phyloP scores from a whole-genome alignment of 495 filamentous ascomycete genomes.

The Lasiosphaeris hirsuta region DNA sequence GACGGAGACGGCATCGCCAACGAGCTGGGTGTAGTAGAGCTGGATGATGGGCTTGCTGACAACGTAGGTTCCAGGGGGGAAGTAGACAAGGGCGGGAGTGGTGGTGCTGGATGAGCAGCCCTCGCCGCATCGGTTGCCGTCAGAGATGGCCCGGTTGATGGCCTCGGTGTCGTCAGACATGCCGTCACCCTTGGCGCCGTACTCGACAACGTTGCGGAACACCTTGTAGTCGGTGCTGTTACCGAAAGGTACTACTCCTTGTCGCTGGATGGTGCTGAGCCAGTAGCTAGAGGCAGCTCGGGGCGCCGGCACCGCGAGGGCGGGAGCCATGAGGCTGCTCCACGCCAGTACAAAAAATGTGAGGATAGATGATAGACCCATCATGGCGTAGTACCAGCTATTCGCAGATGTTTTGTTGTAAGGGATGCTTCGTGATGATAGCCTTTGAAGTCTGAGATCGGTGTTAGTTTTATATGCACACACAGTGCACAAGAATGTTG shows the following conservation, averaged over 20 bases:
- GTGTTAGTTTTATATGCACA: not conserved
- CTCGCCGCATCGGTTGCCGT: slow-evolving; percentile 71
- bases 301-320: slow-evolving; percentile 29
- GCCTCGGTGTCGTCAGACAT: slow-evolving; percentile 79
- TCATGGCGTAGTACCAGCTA: slow-evolving; percentile 44
- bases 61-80: slow-evolving; percentile 73
- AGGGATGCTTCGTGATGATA: slow-evolving; percentile 13
- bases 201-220: slow-evolving; percentile 86
- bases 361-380: slow-evolving; percentile 40
- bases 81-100: slow-evolving; percentile 73
- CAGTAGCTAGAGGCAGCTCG: slow-evolving; percentile 57
- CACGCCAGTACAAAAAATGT: slow-evolving; percentile 34
- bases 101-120: slow-evolving; percentile 80
- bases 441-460: slow-evolving; percentile 10
- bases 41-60: slow-evolving; percentile 66
- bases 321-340: slow-evolving; percentile 33
- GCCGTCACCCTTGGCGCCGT: slow-evolving; percentile 60
- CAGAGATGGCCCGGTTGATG: slow-evolving; percentile 81
- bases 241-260: slow-evolving; percentile 66
- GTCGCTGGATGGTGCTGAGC: slow-evolving; percentile 67
- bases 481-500: too few species aligned
- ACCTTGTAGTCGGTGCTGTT: slow-evolving; percentile 58
- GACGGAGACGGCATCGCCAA: slow-evolving; percentile 64
- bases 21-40: slow-evolving; percentile 77
- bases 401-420: slow-evolving; percentile 21